Evolutionary conservation across 768 basidiomycete genomes (phyloP).

Genomic region (Basidioascus undulatus): DNA sequence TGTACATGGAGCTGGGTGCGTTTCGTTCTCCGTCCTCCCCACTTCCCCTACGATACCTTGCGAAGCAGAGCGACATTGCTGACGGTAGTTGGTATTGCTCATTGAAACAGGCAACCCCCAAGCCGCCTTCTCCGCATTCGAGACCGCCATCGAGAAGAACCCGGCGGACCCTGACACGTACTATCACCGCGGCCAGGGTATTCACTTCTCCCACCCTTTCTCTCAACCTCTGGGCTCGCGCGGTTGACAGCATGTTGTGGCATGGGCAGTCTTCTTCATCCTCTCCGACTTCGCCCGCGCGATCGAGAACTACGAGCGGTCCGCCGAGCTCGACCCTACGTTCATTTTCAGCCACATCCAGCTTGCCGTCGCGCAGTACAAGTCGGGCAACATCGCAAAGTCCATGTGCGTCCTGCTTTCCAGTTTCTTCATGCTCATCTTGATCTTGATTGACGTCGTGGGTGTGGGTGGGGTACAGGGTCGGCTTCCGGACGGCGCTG

Average conservation of each 20-base stretch:
- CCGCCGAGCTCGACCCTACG: conserved; percentile 53
- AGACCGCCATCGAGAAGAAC: conserved; percentile 60
- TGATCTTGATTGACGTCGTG: too few species aligned
- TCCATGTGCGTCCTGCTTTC: too few species aligned
- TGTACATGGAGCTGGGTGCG: conserved; percentile 73
- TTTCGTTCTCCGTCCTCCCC: background rate
- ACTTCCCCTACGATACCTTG: too few species aligned
- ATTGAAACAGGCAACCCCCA: conserved; percentile 34
- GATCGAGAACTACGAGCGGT: conserved; percentile 72
- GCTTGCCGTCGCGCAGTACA: conserved; percentile 90
- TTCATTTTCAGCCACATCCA: conserved; percentile 98
- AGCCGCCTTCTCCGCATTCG: conserved; percentile 73
- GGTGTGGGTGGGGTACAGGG: too few species aligned
- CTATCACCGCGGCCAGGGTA: conserved; percentile 94
- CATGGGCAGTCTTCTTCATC: conserved; percentile 58
- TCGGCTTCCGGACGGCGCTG: conserved; percentile 65
- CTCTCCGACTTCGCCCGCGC: conserved; percentile 70
- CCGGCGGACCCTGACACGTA: conserved; percentile 79
- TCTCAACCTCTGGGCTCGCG: background rate
- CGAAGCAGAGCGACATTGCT: too few species aligned
- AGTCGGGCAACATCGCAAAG: conserved; percentile 45
- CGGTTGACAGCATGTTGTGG: background rate
- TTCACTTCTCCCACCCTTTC: too few species aligned
- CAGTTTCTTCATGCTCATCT: too few species aligned
- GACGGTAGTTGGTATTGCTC: too few species aligned